These are phyloP conservation scores for Leccinum arenicola DNA, from an alignment of 768 basidiomycete genomes.

Conservation along the genomic window DNA sequence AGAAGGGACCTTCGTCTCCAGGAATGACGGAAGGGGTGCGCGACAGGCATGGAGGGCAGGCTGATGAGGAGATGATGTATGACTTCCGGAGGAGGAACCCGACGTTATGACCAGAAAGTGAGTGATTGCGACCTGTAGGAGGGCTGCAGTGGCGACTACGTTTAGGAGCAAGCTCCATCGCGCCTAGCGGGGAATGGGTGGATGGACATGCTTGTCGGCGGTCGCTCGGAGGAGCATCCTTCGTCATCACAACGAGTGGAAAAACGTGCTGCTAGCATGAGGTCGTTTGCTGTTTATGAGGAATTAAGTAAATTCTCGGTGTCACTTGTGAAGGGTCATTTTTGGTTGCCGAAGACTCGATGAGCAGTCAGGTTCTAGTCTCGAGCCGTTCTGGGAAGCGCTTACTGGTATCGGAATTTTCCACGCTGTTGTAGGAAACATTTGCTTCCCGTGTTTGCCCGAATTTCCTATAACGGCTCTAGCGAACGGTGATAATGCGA, in stretches of 20 bases:
- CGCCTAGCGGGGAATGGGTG: slow-evolving; percentile 9
- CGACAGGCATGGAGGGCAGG: slow-evolving; percentile 6
- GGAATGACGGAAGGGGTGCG: slow-evolving; percentile 17
- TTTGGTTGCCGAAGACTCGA: neutral
- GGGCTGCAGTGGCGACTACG: slow-evolving; percentile 4
- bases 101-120: neutral
- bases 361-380: neutral
- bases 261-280: neutral
- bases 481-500: too few relatives aligned
- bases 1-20: slow-evolving; percentile 15
- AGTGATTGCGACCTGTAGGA: slow-evolving; percentile 6
- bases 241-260: neutral
- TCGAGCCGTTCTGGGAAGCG: too few relatives aligned
- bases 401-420: too few relatives aligned
- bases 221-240: neutral
- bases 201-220: neutral
- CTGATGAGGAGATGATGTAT: neutral
- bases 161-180: slow-evolving; percentile 20
- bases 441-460: too few relatives aligned
- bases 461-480: too few relatives aligned
- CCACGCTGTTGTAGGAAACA: too few relatives aligned
- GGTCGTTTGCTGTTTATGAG: neutral
- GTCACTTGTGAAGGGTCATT: neutral
- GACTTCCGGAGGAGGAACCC: neutral
- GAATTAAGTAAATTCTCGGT: neutral